These are phyloP conservation scores for Pythium plurisporium DNA, from an alignment of 352 stramenopile genomes.

Conservation along the genomic window DNA sequence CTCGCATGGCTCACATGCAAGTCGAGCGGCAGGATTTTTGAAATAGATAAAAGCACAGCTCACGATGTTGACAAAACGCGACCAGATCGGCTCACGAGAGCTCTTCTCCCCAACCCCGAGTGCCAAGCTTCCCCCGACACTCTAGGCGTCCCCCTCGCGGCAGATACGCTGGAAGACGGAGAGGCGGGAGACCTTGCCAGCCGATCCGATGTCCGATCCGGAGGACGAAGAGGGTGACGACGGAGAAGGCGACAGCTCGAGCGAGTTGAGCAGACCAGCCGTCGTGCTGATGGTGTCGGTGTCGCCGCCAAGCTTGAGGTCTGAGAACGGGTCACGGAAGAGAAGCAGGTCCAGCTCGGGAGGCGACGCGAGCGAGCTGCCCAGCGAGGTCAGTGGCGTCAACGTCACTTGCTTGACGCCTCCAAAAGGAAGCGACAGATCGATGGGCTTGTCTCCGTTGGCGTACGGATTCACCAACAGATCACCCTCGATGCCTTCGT, in stretches of 20 bases:
- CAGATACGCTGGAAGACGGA: slow-evolving; percentile 84
- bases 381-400: slow-evolving; percentile 38
- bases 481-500: slow-evolving; percentile 57
- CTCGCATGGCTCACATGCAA: neutral
- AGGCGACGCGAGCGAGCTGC: slow-evolving; percentile 31
- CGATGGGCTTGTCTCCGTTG: slow-evolving; percentile 50
- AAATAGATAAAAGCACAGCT: slow-evolving; percentile 6
- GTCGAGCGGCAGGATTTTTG: no score
- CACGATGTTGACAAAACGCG: neutral
- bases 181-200: slow-evolving; percentile 60
- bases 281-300: slow-evolving; percentile 30
- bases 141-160: slow-evolving; percentile 34
- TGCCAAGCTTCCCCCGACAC: neutral
- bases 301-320: slow-evolving; percentile 25
- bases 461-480: slow-evolving; percentile 67
- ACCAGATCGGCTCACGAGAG: neutral
- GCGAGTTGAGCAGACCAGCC: slow-evolving; percentile 26
- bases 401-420: slow-evolving; percentile 61
- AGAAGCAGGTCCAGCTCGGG: slow-evolving; percentile 21
- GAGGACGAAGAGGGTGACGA: slow-evolving; percentile 25
- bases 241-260: slow-evolving; percentile 20
- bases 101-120: neutral
- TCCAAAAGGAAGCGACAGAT: slow-evolving; percentile 61
- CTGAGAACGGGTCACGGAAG: slow-evolving; percentile 51
- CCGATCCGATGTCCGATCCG: slow-evolving; percentile 27